Evolutionary conservation across 108 stramenopile genomes (phyloP).

Genomic region (Tribonema minus): DNA sequence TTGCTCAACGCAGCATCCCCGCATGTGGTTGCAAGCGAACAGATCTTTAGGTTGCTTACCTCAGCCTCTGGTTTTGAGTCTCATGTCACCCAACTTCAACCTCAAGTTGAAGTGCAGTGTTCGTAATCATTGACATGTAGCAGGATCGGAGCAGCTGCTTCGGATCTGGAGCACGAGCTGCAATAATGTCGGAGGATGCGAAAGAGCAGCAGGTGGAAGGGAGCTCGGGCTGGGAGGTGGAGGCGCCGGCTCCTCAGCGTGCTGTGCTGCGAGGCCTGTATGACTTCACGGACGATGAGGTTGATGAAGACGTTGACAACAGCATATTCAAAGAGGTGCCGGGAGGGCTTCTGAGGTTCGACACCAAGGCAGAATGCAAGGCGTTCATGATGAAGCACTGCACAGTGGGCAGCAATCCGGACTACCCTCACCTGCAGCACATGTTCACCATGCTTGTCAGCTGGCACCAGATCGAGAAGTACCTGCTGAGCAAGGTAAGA

Average conservation of each 20-base stretch:
- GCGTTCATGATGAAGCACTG: conserved; percentile 50
- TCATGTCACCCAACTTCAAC: too few species aligned
- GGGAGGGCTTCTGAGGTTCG: conserved; percentile 48
- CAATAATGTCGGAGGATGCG: neutral
- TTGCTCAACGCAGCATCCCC: too few species aligned
- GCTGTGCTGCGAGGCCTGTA: conserved; percentile 32
- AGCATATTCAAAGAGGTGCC: conserved; percentile 46
- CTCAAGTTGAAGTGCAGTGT: too few species aligned
- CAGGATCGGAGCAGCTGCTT: too few species aligned
- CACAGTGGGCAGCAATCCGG: conserved; percentile 52
- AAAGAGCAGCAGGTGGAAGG: neutral
- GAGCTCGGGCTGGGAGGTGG: too few species aligned
- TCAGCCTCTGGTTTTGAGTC: too few species aligned
- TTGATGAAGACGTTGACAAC: conserved; percentile 30
- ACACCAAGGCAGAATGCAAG: conserved; percentile 34
- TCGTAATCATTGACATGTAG: too few species aligned
- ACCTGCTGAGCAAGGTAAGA: conserved; percentile 39
- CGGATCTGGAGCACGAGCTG: too few species aligned
- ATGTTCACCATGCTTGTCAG: conserved; percentile 56
- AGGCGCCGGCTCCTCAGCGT: too few species aligned
- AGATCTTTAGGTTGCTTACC: too few species aligned
- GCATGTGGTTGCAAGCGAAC: too few species aligned
- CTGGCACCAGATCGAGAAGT: conserved; percentile 52
- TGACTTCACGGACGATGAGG: conserved; percentile 28
- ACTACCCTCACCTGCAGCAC: conserved; percentile 56